Percentiles rank a stretch among this genome's conserved stretches.
phyloP scores from a whole-genome alignment of 2,329 filamentous ascomycete genomes.

The Aspergillus cejpii region DNA sequence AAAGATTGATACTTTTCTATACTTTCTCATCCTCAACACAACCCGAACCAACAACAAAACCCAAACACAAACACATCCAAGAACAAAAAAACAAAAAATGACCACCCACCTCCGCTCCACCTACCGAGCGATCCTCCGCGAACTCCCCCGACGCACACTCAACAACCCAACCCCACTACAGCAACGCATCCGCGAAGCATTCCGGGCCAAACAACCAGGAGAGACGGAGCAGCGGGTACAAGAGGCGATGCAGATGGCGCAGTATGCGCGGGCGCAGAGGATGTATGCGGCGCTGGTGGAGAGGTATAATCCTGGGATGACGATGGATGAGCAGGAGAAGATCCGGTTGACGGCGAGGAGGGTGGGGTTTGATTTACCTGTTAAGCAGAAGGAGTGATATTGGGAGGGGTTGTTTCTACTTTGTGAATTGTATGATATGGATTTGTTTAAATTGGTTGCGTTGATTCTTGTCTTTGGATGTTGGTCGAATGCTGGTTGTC shows the following conservation, averaged over 20 bases:
- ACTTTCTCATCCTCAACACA: background rate
- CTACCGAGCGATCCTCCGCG: constrained; percentile 82
- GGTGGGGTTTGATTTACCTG: constrained; percentile 83
- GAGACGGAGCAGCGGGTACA: constrained; percentile 32
- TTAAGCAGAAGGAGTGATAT: constrained; percentile 39
- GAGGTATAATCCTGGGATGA: constrained; percentile 88
- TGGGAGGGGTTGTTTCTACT: constrained; percentile 1
- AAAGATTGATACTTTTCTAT: too few species aligned
- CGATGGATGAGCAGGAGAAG: constrained; percentile 76
- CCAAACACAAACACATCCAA: constrained; percentile 1
- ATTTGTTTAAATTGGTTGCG: too few species aligned
- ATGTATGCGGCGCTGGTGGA: constrained; percentile 75
- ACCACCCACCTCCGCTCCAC: constrained; percentile 57
- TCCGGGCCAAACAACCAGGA: too few species aligned
- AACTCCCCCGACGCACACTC: constrained; percentile 67
- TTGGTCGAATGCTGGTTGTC: too few species aligned
- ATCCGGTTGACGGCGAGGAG: constrained; percentile 75
- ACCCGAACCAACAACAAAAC: background rate
- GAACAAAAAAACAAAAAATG: constrained; percentile 15
- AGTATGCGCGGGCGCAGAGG: constrained; percentile 79
- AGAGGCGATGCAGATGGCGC: constrained; percentile 68
- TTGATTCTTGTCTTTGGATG: too few species aligned
- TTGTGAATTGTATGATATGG: too few species aligned
- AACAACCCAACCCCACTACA: constrained; percentile 63
- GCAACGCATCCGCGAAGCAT: constrained; percentile 58